Conservation (phyloP, 495 filamentous ascomycete species). For the Penicillium coffeae region DNA sequence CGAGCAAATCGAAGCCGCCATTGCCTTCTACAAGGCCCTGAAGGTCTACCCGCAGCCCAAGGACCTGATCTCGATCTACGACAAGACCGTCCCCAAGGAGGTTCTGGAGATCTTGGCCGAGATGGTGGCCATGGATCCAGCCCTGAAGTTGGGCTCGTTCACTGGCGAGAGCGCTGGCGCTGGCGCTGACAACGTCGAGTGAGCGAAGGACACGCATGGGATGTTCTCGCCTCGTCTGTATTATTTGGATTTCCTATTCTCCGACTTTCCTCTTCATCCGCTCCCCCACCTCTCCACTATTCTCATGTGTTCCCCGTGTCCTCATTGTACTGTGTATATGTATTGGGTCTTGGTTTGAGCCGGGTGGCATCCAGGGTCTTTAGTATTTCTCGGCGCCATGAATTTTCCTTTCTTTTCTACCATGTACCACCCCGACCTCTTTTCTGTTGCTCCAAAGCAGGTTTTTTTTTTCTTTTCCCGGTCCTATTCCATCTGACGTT, state of each 20-base stretch:
- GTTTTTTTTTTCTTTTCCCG: neutral
- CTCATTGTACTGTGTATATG: constrained; percentile 14
- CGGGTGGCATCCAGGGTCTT: constrained; percentile 13
- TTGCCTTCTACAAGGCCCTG: constrained; percentile 95
- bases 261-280: constrained; percentile 2
- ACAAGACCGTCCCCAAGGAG: constrained; percentile 95
- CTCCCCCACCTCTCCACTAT: constrained; percentile 7
- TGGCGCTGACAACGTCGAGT: constrained; percentile 40
- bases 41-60: constrained; percentile 95
- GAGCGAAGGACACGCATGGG: constrained; percentile 17
- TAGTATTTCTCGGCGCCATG: constrained; percentile 41
- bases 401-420: constrained; percentile 15
- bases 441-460: constrained; percentile 4
- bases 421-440: neutral
- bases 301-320: neutral
- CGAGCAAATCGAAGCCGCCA: constrained; percentile 75
- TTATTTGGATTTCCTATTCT: constrained; percentile 5
- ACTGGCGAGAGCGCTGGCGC: constrained; percentile 31
- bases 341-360: constrained; percentile 21
- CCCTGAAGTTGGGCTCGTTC: constrained; percentile 58
- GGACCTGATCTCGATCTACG: constrained; percentile 93
- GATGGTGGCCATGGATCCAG: constrained; percentile 90
- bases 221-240: constrained; percentile 9
- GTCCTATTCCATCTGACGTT: neutral
- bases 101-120: constrained; percentile 92